A percentile compares a stretch with the other conserved stretches of the same genome.
Conservation (phyloP, 352 stramenopile species). For the Elongisporangium anandrum region DNA sequence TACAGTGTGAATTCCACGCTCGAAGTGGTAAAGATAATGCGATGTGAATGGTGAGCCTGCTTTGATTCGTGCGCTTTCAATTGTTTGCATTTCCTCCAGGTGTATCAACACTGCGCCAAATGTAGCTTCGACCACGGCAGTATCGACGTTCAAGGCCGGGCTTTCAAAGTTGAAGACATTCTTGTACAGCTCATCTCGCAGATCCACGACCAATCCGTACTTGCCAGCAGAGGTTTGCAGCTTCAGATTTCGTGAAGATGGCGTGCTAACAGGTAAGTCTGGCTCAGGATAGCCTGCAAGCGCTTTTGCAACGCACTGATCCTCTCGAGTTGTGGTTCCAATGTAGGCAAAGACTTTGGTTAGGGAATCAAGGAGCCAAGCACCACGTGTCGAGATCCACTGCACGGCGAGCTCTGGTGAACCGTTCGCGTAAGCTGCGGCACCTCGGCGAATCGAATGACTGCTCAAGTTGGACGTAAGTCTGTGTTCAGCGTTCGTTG, state of each 20-base stretch:
- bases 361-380: slow-evolving; percentile 11
- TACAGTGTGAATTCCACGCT: no score
- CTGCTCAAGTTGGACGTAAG: slow-evolving; percentile 4
- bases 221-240: not conserved
- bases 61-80: no score
- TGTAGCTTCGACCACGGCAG: slow-evolving; percentile 2
- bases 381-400: slow-evolving; percentile 12
- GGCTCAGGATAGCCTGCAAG: slow-evolving; percentile 8
- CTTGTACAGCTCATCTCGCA: slow-evolving; percentile 2
- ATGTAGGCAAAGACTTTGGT: slow-evolving; percentile 23
- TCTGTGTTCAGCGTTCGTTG: not conserved
- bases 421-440: slow-evolving; percentile 8
- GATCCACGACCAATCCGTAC: slow-evolving; percentile 6
- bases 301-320: slow-evolving; percentile 15
- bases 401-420: slow-evolving; percentile 15
- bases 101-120: slow-evolving; percentile 9
- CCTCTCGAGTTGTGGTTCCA: slow-evolving; percentile 11
- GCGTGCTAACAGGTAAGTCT: slow-evolving; percentile 7
- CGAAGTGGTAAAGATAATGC: no score
- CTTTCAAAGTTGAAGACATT: slow-evolving; percentile 2
- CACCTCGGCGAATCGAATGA: slow-evolving; percentile 6
- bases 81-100: slow-evolving; percentile 1
- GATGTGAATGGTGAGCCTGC: no score
- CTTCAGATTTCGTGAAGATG: slow-evolving; percentile 4
- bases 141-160: slow-evolving; percentile 5